Percentiles rank a stretch among this genome's conserved stretches.
Conservation (phyloP, 2,329 filamentous ascomycete species). For the Alternaria sp. region DNA sequence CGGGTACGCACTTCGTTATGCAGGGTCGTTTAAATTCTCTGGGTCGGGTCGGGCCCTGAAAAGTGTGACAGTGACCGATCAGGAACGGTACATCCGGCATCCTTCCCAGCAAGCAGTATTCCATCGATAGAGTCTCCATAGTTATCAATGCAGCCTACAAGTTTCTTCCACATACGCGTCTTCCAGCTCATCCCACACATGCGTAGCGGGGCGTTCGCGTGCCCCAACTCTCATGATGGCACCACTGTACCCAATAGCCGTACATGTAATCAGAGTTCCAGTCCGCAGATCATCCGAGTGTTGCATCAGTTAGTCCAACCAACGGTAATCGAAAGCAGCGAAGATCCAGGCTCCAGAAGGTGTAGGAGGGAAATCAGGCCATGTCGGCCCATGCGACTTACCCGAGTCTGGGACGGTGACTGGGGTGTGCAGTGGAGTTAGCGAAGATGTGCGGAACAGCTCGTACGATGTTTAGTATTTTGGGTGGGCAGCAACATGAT, state of each 20-base stretch:
- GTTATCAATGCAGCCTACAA: slow-evolving; percentile 5
- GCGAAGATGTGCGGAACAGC: slow-evolving; percentile 1
- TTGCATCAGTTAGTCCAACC: slow-evolving; percentile 5
- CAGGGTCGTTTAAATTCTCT: background rate
- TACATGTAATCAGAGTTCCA: background rate
- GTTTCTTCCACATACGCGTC: background rate
- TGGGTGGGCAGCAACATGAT: background rate
- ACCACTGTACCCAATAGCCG: slow-evolving; percentile 7
- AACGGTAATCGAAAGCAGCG: slow-evolving; percentile 1
- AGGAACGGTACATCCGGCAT: background rate
- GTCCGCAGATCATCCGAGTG: slow-evolving; percentile 12
- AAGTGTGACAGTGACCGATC: background rate
- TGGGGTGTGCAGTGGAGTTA: background rate
- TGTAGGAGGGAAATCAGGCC: slow-evolving; percentile 10
- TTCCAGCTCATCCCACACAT: background rate
- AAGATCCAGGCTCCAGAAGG: background rate
- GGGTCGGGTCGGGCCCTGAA: background rate
- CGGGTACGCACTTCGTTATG: background rate
- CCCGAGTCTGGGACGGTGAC: slow-evolving; percentile 3
- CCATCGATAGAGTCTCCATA: slow-evolving; percentile 1
- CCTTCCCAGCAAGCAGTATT: slow-evolving; percentile 4
- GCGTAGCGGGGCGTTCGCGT: background rate
- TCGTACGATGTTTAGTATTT: slow-evolving; percentile 3
- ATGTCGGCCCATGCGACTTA: slow-evolving; percentile 12
- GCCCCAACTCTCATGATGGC: slow-evolving; percentile 5